These are phyloP conservation scores for Nadsonia starkeyi-henricii DNA, from an alignment of 1,139 yeast species.

Conservation along the genomic window DNA sequence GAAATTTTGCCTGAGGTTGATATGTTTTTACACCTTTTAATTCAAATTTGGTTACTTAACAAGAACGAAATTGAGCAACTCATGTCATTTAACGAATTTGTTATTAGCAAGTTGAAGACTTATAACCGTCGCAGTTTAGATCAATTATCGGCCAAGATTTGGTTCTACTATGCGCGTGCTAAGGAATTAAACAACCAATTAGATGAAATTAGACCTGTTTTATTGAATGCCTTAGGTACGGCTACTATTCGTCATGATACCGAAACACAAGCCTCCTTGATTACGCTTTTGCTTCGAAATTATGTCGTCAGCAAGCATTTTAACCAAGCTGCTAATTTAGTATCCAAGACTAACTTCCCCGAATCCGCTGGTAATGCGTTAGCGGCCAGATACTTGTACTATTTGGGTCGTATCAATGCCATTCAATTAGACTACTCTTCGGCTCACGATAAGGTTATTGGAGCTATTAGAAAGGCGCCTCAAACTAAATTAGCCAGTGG, in stretches of 20 bases:
- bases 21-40: slow-evolving; percentile 62
- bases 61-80: slow-evolving; percentile 25
- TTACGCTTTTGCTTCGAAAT: slow-evolving; percentile 71
- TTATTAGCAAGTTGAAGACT: slow-evolving; percentile 42
- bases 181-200: slow-evolving; percentile 49
- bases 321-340: slow-evolving; percentile 76
- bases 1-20: slow-evolving; percentile 61
- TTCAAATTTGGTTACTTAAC: slow-evolving; percentile 67
- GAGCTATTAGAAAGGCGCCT: slow-evolving; percentile 95
- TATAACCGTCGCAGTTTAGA: slow-evolving; percentile 79
- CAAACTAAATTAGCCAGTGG: slow-evolving; percentile 79
- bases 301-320: slow-evolving; percentile 70
- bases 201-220: slow-evolving; percentile 47
- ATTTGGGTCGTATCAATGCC: slow-evolving; percentile 78
- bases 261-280: slow-evolving; percentile 80
- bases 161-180: slow-evolving; percentile 83
- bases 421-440: slow-evolving; percentile 85
- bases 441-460: slow-evolving; percentile 80
- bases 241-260: slow-evolving; percentile 85
- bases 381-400: slow-evolving; percentile 83
- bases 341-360: slow-evolving; percentile 83
- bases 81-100: slow-evolving; percentile 24
- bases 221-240: slow-evolving; percentile 66
- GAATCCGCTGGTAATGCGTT: slow-evolving; percentile 73
- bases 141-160: slow-evolving; percentile 73